Evolutionary conservation across 768 basidiomycete species (phyloP).

Genomic region (Mycena floridula): DNA sequence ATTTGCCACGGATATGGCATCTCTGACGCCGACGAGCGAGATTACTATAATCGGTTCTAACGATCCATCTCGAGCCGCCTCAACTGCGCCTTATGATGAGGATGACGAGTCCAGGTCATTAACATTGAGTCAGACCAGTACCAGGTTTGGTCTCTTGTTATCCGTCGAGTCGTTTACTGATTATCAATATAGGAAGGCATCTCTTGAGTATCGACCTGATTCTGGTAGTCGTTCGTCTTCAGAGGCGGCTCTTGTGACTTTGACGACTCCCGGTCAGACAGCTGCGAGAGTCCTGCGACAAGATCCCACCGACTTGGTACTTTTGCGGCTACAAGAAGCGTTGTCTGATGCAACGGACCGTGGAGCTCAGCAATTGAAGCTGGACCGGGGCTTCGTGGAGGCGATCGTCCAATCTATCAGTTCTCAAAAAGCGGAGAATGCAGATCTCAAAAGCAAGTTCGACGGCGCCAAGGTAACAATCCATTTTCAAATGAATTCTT

Average conservation of each 20-base stretch:
- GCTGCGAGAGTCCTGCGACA: constrained; percentile 13
- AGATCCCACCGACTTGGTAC: constrained; percentile 39
- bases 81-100: background rate
- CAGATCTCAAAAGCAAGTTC: constrained; percentile 66
- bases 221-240: constrained; percentile 5
- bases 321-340: constrained; percentile 52
- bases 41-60: constrained; percentile 13
- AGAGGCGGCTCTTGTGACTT: constrained; percentile 30
- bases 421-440: constrained; percentile 51
- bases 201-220: constrained; percentile 4
- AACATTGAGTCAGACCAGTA: background rate
- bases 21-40: constrained; percentile 20
- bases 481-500: background rate
- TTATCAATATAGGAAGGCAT: background rate
- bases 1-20: constrained; percentile 12
- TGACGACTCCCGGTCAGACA: constrained; percentile 35
- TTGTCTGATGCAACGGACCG: constrained; percentile 55
- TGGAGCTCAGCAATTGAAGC: constrained; percentile 51
- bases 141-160: too few relatives aligned
- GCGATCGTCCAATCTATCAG: constrained; percentile 63
- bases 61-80: too few relatives aligned
- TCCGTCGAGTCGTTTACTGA: too few relatives aligned
- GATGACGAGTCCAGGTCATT: background rate
- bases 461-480: constrained; percentile 84
- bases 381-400: constrained; percentile 73